Base-by-base conservation (phyloP, 441 rosid genomes). In the Adansonia gregorii region DNA sequence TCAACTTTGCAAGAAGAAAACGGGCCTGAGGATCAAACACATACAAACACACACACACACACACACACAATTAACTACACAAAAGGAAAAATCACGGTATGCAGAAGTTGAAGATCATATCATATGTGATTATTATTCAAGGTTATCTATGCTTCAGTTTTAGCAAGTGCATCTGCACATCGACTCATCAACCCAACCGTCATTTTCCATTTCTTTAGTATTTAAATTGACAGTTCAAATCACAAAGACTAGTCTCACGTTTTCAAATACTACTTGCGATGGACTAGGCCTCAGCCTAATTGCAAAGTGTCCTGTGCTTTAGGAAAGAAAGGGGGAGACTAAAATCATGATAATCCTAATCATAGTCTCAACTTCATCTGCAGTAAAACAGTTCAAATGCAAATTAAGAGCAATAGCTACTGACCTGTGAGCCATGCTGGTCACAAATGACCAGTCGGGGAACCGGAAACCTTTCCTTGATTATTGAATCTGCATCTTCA, bases 361-460 rank as follows among this genome's bases (percentile, higher is more conserved):
- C 12, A 56, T n/a, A n/a, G 15, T 17, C 31, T 45, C 7, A 49
- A 22, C 6, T 69, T 48, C 6, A 52, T 71, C 46, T 1, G 46
- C 60, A 51, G 19, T 52, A 15, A 4, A 71, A 71, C 24, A 35
- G 8, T 15, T 31, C 11, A 71, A 52, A 15, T 52, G 31, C 48
- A 70, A 51, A 54, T 24, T 15, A 41, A 66, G 52, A 67, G 48
- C 19, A 15, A 69, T 17, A 64, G 56, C 0, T 63, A 76, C 86
- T 55, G 70, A 93, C 98, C 99, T 93, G 99, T 54, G 99, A 95
- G 73, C 98, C 96, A 81, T 93, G 90, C 84, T 95, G 99, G 86
- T 95, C 96, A 64, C 98, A 95, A 65, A 89, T 82, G 74, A 93
- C 99, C 24, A 93, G 81, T 71, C 99, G 95, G 49, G 99, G 97